These are phyloP conservation scores for Dactylella cylindrospora DNA, from an alignment of 2,329 filamentous ascomycete genomes.

Conservation along the genomic window DNA sequence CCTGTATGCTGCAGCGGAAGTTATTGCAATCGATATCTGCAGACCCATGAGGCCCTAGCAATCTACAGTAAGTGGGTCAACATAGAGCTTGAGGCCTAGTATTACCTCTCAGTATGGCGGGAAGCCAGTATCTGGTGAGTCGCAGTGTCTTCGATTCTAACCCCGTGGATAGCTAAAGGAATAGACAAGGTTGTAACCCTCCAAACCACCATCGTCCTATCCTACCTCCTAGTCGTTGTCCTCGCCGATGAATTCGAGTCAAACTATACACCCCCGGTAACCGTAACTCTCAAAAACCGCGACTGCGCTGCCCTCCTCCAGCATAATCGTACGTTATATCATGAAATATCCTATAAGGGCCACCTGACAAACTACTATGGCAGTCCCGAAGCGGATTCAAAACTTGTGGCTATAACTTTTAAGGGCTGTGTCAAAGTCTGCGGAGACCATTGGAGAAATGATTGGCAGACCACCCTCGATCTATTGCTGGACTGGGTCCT, in stretches of 20 bases:
- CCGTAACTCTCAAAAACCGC: conserved; percentile 5
- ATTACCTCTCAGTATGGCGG: too few relatives aligned
- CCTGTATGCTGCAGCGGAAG: too few relatives aligned
- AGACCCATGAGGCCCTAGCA: too few relatives aligned
- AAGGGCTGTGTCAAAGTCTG: conserved; percentile 37
- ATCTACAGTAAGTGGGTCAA: too few relatives aligned
- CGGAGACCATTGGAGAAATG: conserved; percentile 31
- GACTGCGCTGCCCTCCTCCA: conserved; percentile 32
- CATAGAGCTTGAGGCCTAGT: too few relatives aligned
- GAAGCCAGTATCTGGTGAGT: too few relatives aligned
- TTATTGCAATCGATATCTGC: too few relatives aligned
- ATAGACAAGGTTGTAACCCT: conserved; percentile 4
- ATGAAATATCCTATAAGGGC: conserved; percentile 24
- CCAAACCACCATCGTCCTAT: conserved; percentile 10
- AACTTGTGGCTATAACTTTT: conserved; percentile 37
- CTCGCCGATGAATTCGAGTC: background rate
- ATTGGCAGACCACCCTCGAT: conserved; percentile 35
- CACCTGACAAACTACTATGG: conserved; percentile 39
- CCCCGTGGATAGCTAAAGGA: too few relatives aligned
- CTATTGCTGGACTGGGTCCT: conserved; percentile 45
- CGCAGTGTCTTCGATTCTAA: too few relatives aligned
- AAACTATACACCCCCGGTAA: conserved; percentile 12
- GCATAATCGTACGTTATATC: conserved; percentile 38
- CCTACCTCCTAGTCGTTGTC: conserved; percentile 2
- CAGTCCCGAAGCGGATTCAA: conserved; percentile 26